phyloP scores from a whole-genome alignment of 768 basidiomycete genomes.

The Brasilioporus rufonigricans region DNA sequence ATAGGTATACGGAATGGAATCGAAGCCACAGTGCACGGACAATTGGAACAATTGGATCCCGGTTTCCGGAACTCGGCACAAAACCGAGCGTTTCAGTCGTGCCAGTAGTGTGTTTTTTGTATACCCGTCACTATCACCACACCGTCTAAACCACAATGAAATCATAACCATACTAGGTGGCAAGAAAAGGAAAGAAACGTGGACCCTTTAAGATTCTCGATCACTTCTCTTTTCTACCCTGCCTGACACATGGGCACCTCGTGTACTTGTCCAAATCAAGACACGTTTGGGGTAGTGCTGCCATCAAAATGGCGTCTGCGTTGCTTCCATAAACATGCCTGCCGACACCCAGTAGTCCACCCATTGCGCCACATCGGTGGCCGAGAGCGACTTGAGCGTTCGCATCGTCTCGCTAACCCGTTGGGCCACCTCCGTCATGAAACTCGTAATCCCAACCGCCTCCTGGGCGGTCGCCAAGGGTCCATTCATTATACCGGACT shows the following conservation, averaged over 20 bases:
- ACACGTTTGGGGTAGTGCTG: background rate
- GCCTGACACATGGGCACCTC: background rate
- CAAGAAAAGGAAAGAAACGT: background rate
- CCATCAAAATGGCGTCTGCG: background rate
- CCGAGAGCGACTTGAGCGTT: slow-evolving; percentile 23
- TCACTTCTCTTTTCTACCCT: background rate
- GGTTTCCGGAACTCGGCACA: background rate
- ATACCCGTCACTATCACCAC: background rate
- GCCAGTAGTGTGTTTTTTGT: background rate
- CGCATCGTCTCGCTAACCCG: slow-evolving; percentile 35
- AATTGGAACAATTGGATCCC: background rate
- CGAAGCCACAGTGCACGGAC: background rate
- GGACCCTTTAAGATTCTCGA: background rate
- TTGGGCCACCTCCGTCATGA: slow-evolving; percentile 30
- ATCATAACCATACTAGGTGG: background rate
- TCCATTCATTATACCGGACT: background rate
- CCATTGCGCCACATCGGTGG: slow-evolving; percentile 32
- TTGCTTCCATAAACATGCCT: slow-evolving; percentile 20
- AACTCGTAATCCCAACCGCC: background rate
- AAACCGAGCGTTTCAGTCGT: background rate
- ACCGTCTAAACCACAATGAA: background rate
- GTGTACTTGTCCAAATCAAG: slow-evolving; percentile 3
- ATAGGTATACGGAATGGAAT: background rate
- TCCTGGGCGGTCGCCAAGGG: background rate
- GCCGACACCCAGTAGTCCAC: slow-evolving; percentile 37